Evolutionary conservation across 2,329 filamentous ascomycete genomes (phyloP), one percentile per base, ranked within the genome.

Genomic region (Orbilia brochopaga): DNA sequence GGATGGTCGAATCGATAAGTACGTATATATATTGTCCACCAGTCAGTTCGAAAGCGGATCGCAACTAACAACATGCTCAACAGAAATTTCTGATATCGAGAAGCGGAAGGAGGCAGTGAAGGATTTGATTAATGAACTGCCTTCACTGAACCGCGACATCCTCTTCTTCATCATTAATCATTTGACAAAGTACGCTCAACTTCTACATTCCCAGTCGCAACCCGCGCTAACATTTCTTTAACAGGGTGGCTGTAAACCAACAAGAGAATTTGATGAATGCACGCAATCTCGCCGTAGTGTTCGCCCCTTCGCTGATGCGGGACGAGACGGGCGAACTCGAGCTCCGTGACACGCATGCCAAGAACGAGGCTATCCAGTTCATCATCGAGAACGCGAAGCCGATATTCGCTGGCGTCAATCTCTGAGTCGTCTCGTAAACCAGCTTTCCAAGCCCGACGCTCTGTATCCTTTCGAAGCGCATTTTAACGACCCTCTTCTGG

Each of bases 281-380:
- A 64, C 90, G 95, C 81, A 99, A 99, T 78, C 82, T 97, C 73
- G 92, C 94, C 2, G 94, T 99, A 46, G 94, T 99, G 40, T 99
- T 99, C 79, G 94, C 94, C 7, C 94, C 94, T 6, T 99, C 94
- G 0, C 95, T 99, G 76, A 96, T 99, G 91, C 87, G 93, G 76
- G 92, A 95, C 64, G 85, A 88, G 78, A 93, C 89, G 77, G 85
- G 97, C 73, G 91, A 96, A 79, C 88, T 92, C 73, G 94, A 99
- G 80, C 95, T 99, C 87, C 93, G 88, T 30, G 94, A 99, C 79
- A 96, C 96, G 84, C 90, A 94, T 78, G 86, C 88, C 76, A 97
- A 97, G 84, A 96, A 96, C 76, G 85, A 89, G 74, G 91, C 91
- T 4, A 88, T 97, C 75, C 92, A 96, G 81, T 96, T 94, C 77